Evolutionary conservation across 192 early-diverging fungal genomes (phyloP), one percentile per base, ranked within the genome.

Genomic region (Phycomyces nitens): DNA sequence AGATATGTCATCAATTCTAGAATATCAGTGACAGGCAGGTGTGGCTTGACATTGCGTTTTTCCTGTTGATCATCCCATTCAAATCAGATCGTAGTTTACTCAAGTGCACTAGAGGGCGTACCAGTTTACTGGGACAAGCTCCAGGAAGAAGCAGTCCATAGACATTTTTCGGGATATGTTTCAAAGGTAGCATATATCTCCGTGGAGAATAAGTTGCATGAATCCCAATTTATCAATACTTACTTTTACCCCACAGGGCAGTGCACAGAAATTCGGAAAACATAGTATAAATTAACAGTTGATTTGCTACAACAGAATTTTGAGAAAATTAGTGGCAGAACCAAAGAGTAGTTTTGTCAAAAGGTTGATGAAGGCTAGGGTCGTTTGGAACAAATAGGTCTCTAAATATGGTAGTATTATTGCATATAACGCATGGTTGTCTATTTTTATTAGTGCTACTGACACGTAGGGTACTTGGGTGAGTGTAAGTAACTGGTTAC

Each of bases 21-120:
- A 92, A 88, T 68, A 81, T 91, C 3, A 81, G 85, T 15, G 87
- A 89, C 5, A 81, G 70, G 59, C 79, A 93, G 21, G 80, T 89
- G 66, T 98, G 94, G 91, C 82, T 93, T 43, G 96, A 98, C 72
- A 94, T 98, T 73, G 85, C 93, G 0, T 95, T 81, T 73, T 97
- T 94, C 75, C 74, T 99, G 56, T 89, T 92, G 11, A 71, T 96
- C 56, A 70, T 99, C 51, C 90, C 92, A 0, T 96, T 89, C 79
- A 89, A 90, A 60, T 85, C 84, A 3, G 96, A 97, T 65, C 91
- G 87, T 69, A 91, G 86, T 50, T 81, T 94, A 51, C 91, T 87
- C 59, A 89, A 91, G 60, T 72, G n/a, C 98, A 18, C 44, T 94
- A 26, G 97, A 98, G 40, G 82, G 82, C 15, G 79, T 96, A 53